phyloP scores from a whole-genome alignment of 2,329 filamentous ascomycete species.

The Ceratocystis ficicola region DNA sequence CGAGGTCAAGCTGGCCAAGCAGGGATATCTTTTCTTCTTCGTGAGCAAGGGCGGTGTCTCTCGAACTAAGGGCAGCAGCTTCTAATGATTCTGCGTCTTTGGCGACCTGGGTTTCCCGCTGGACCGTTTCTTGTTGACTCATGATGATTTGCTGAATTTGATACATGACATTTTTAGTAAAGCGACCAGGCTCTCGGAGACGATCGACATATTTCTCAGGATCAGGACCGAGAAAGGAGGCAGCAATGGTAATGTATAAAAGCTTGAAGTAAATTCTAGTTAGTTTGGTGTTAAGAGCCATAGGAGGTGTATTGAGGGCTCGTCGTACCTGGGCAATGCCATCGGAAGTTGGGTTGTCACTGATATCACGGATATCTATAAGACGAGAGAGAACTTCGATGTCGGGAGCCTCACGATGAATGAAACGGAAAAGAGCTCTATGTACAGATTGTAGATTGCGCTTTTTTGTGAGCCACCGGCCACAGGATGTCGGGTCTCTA shows the following conservation, averaged over 20 bases:
- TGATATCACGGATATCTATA: slow-evolving; percentile 46
- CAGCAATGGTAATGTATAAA: slow-evolving; percentile 47
- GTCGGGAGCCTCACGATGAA: slow-evolving; percentile 41
- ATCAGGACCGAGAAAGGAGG: slow-evolving; percentile 49
- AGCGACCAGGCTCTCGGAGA: slow-evolving; percentile 29
- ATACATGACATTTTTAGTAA: slow-evolving; percentile 35
- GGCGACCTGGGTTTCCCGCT: slow-evolving; percentile 26
- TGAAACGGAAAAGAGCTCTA: slow-evolving; percentile 43
- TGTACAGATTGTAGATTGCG: slow-evolving; percentile 44
- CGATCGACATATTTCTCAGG: slow-evolving; percentile 41
- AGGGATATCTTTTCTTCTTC: slow-evolving; percentile 45
- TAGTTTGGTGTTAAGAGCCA: slow-evolving; percentile 4
- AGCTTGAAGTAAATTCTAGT: slow-evolving; percentile 32
- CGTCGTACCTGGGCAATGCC: slow-evolving; percentile 41
- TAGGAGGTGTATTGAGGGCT: slow-evolving; percentile 8
- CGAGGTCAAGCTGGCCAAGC: slow-evolving; percentile 39
- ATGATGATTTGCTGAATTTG: slow-evolving; percentile 38
- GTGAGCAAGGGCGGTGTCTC: slow-evolving; percentile 44
- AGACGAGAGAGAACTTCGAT: slow-evolving; percentile 41
- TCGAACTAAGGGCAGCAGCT: slow-evolving; percentile 33
- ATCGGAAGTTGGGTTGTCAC: slow-evolving; percentile 43
- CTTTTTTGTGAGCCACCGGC: slow-evolving; percentile 37
- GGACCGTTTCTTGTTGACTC: slow-evolving; percentile 30
- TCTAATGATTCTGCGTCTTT: slow-evolving; percentile 24
- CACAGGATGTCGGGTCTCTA: slow-evolving; percentile 33